Base-by-base conservation (phyloP, 805 yeast species). In the Cyberlindnera misumaiensis region DNA sequence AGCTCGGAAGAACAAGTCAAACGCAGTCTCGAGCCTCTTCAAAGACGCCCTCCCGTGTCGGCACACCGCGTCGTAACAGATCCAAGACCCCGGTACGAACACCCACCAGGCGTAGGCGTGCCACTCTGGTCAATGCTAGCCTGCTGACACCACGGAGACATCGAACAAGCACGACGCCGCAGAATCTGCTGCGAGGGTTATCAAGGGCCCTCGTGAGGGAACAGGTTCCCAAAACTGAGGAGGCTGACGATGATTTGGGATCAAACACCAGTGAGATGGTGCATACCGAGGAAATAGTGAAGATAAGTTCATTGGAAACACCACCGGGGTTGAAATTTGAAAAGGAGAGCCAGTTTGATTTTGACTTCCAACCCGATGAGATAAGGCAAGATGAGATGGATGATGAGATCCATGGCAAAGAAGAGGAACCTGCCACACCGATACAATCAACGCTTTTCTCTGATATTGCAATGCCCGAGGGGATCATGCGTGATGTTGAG, bases 391-490 rank as follows among this genome's bases (percentile, higher is more conserved):
- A 10, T 14, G 33, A 30, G 18, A 20, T 20, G 24, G 24, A 20
- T 20, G 24, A 20, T 20, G 8, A 5, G 24, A 6, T 20, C 24
- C 24, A 8, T 20, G 24, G 8, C 24, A 8, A 8, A 8, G 24
- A 20, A 8, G 24, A 8, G 24, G 24, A 20, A 8, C 24, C 24
- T 20, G 24, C 24, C 24, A 20, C 24, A 20, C 24, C 24, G 8
- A 20, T 20, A 9, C n/a, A 36, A 13, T 38, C 44, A 2, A 17
- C 39, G 1, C 18, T 39, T 7, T 39, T 43, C 28, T 49, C 56
- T 4, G 58, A 52, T 34, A 43, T 53, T 35, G 58, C 53, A 3
- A 40, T 49, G 8, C 58, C 58, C 2, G 49, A 46, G 28, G 58
- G 55, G n/a, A 35, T 53, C 2, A 49, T 52, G 45, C 49, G 47